Base-by-base conservation (phyloP, 1,284 basidiomycete species). In the Xerocomus amazonicus region DNA sequence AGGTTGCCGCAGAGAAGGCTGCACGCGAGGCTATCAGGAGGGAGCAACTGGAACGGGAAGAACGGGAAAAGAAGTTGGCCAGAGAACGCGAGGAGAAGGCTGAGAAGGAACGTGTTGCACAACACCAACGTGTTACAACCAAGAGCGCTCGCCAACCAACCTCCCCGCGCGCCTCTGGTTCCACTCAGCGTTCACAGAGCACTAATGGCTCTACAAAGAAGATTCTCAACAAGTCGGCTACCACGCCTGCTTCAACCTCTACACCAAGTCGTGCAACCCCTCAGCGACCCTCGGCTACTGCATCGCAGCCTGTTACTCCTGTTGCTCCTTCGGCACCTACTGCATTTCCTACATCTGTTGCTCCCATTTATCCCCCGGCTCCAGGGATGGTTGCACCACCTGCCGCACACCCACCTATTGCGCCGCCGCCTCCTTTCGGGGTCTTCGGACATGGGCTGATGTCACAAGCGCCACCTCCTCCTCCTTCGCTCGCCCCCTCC, bases 41-140 rank as follows among this genome's bases (percentile, higher is more conserved):
- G 51, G 75, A 77, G 51, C 76, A 80, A 49, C 77, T 80, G 56
- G 81, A 84, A 65, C 81, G 78, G 65, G 83, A 82, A 57, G 85
- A 87, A 56, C 75, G 73, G 37, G 80, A 80, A 60, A 68, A 63
- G 61, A 73, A 67, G 59, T 67, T 78, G 52, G 77, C 77, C 47
- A 83, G 76, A 63, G 87, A 87, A 69, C 78, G 78, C 59, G 75
- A 75, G 61, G 79, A 80, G 58, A 80, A 74, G 62, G 77, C 69
- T 51, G 78, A 73, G 56, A 73, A 70, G 50, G 77, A 79, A 48
- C 70, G 70, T 38, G 59, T 67, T 47, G 72, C 71, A 51, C 75
- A 76, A 56, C 75, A 76, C 49, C 70, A 74, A 55, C 69, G 57
- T 52, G 54, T 58, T 64, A 45, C 65, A 62, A 55, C 67, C 51